Percentiles rank a stretch among this genome's conserved stretches.
Evolutionary conservation across 495 filamentous ascomycete species (phyloP).

Genomic region (Daldinia concentrica): DNA sequence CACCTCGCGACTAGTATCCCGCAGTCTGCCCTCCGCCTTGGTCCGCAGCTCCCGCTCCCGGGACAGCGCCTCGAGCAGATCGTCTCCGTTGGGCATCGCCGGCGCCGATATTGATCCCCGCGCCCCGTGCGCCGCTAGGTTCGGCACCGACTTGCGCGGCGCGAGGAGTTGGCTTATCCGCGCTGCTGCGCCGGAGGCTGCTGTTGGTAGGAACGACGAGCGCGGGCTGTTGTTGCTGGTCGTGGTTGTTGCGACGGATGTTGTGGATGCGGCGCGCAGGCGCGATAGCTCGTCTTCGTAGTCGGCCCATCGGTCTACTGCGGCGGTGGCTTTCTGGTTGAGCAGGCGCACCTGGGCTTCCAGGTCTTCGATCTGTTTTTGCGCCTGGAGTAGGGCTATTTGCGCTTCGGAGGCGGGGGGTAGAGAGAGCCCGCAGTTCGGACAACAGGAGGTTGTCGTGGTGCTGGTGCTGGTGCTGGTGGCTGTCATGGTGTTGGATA

Average conservation of each 20-base stretch:
- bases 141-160: slow-evolving; percentile 61
- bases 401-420: slow-evolving; percentile 55
- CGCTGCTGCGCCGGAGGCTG: slow-evolving; percentile 46
- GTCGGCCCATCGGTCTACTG: slow-evolving; percentile 85
- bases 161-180: slow-evolving; percentile 75
- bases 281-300: slow-evolving; percentile 90
- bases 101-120: slow-evolving; percentile 23
- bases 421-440: slow-evolving; percentile 45
- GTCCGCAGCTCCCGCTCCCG: slow-evolving; percentile 76
- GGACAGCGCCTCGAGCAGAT: slow-evolving; percentile 73
- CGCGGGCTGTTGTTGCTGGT: slow-evolving; percentile 45
- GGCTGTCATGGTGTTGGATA: slow-evolving; percentile 20
- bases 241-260: slow-evolving; percentile 48
- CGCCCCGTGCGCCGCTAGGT: slow-evolving; percentile 16
- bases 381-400: slow-evolving; percentile 64
- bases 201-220: slow-evolving; percentile 53
- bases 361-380: slow-evolving; percentile 78
- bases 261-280: slow-evolving; percentile 59
- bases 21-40: slow-evolving; percentile 77
- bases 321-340: slow-evolving; percentile 78
- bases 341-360: slow-evolving; percentile 79
- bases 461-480: slow-evolving; percentile 19
- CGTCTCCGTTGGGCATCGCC: slow-evolving; percentile 47
- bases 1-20: slow-evolving; percentile 77
- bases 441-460: slow-evolving; percentile 41